These are phyloP conservation scores for Thalia dealbata DNA, from an alignment of 176 grass and related monocot species.

Conservation along the genomic window DNA sequence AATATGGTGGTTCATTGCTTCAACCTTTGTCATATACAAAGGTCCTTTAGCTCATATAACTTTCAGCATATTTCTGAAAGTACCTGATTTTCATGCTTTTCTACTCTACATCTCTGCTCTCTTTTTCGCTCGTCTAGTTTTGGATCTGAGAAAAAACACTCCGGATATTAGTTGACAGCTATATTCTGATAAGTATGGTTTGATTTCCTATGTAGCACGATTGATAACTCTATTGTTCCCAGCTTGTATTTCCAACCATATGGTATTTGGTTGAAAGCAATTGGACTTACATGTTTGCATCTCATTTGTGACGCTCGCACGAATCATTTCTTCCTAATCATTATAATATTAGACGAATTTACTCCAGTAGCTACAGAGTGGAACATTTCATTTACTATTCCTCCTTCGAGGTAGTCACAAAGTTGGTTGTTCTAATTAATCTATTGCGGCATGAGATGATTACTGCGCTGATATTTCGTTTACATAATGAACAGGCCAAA, in stretches of 20 bases:
- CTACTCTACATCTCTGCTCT: too few species aligned
- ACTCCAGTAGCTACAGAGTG: not conserved
- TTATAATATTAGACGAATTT: not conserved
- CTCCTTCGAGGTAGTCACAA: not conserved
- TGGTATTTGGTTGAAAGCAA: not conserved
- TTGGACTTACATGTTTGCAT: not conserved
- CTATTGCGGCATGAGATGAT: not conserved
- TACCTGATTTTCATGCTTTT: too few species aligned
- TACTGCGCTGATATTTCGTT: not conserved
- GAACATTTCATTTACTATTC: too few species aligned
- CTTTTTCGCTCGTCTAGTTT: too few species aligned
- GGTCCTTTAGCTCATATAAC: too few species aligned
- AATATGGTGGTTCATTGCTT: not conserved
- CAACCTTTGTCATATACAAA: not conserved
- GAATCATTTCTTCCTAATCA: not conserved
- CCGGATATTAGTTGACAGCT: too few species aligned
- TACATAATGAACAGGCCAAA: slow-evolving; percentile 44
- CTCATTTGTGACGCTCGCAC: not conserved
- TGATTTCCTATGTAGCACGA: not conserved
- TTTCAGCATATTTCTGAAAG: not conserved
- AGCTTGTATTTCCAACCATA: not conserved
- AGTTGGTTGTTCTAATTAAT: not conserved
- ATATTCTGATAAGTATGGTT: not conserved
- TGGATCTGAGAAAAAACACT: too few species aligned
- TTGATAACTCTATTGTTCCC: not conserved